Conservation (phyloP, 306 rosid species). For the Quercus glauca region DNA sequence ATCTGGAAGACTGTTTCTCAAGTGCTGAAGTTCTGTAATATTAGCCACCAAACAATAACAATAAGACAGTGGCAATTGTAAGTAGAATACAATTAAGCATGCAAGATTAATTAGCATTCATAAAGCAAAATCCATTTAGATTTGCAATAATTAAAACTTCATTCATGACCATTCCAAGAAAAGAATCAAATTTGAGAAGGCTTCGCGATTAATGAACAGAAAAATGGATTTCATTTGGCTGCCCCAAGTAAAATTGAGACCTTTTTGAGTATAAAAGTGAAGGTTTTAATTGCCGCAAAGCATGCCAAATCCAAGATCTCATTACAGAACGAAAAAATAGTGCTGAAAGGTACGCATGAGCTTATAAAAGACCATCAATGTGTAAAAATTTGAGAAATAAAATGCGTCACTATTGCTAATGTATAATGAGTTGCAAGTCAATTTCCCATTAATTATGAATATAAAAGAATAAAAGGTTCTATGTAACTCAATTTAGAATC, state of each 20-base stretch:
- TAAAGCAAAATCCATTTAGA: background rate
- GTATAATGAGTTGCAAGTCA: background rate
- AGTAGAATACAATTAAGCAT: background rate
- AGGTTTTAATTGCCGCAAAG: too few species aligned
- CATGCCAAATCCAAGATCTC: background rate
- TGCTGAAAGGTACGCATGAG: background rate
- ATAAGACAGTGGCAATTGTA: constrained; percentile 11
- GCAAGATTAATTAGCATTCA: background rate
- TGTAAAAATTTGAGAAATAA: background rate
- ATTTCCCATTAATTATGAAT: background rate
- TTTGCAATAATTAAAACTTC: background rate
- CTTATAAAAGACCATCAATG: background rate
- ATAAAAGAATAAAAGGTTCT: background rate
- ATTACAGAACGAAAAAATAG: background rate
- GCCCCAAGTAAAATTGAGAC: background rate
- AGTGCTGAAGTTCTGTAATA: constrained; percentile 82
- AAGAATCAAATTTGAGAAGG: background rate
- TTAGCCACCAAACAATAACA: background rate
- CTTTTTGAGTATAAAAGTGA: background rate
- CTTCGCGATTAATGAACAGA: background rate
- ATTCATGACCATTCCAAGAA: background rate
- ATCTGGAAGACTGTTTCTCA: constrained; percentile 94
- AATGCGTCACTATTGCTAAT: background rate
- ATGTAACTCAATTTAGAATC: background rate
- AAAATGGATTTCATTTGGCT: background rate